Evolutionary conservation across 805 yeast genomes (phyloP), one percentile per base, ranked within the genome.

Genomic region (Wickerhamomyces queroliae): DNA sequence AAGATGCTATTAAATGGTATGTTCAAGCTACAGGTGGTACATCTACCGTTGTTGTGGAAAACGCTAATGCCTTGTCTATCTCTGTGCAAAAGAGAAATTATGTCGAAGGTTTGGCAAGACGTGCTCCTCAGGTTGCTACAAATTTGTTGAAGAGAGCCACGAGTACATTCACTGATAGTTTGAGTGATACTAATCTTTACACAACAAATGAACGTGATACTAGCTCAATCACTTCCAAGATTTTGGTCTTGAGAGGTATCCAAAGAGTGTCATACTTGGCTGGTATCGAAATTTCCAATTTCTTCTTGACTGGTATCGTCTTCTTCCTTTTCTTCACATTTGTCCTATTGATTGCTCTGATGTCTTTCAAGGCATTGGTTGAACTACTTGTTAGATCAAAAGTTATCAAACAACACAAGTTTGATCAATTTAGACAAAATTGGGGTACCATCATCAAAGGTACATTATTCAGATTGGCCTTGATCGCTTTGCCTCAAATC

Each of bases 21-120:
- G 81, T 91, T 38, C 96, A 91, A 64, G 69, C 96, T 7, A 93
- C 99, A 1, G 96, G 96, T 28, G 99, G 99, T 41, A 59, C 72
- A 1, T 79, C 95, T 1, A 82, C 96, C 4, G 85, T 84, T 31
- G 76, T 88, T 27, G 63, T 91, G 32, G 64, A 74, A 7, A 79
- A 88, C 53, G 61, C 71, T 46, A 74, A 79, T 47, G 61, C 76
- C 18, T 64, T 89, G 32, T 87, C 96, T 2, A 76, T 93, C 39
- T 82, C 93, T 12, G 96, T 89, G n/a, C 95, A 86, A 56, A 83
- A 83, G 56, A 69, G 63, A 55, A 44, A 48, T 8, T 36, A 51
- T 24, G 45, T 50, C 12, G 42, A 46, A 9, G 28, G 39, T 3
- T 27, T 53, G 11, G 35, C 42, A 3, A 26, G 39, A 11, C 19